Conservation (phyloP, 2,329 filamentous ascomycete species). For the Fusarium sp. region DNA sequence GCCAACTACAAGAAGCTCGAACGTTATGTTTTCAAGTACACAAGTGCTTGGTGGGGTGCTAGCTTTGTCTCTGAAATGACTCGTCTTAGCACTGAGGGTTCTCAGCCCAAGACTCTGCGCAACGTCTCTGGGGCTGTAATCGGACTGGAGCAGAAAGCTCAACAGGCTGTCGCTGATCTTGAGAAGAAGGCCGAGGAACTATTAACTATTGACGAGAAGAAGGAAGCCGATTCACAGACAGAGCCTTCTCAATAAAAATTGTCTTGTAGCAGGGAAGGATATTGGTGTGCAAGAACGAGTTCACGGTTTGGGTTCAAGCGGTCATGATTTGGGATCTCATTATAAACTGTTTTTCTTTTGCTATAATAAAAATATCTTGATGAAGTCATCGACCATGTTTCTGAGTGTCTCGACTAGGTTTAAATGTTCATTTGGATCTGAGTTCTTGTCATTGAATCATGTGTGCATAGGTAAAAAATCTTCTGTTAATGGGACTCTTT, state of each 20-base stretch:
- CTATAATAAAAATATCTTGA: slow-evolving; percentile 12
- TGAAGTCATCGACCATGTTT: background rate
- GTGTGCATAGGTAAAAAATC: background rate
- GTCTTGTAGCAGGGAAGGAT: slow-evolving; percentile 12
- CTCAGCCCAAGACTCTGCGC: slow-evolving; percentile 52
- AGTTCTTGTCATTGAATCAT: background rate
- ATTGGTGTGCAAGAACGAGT: slow-evolving; percentile 35
- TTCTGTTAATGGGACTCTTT: background rate
- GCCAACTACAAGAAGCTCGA: slow-evolving; percentile 91
- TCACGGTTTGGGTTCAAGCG: slow-evolving; percentile 38
- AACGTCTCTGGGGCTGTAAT: slow-evolving; percentile 54
- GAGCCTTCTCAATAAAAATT: slow-evolving; percentile 24
- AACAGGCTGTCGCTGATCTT: slow-evolving; percentile 32
- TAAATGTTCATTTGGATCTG: background rate
- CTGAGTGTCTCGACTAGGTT: background rate
- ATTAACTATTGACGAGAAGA: slow-evolving; percentile 25
- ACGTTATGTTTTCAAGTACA: slow-evolving; percentile 97
- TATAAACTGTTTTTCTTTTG: slow-evolving; percentile 20
- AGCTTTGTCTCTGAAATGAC: slow-evolving; percentile 88
- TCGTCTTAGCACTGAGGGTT: slow-evolving; percentile 56
- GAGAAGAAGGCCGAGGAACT: slow-evolving; percentile 35
- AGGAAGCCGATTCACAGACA: slow-evolving; percentile 21
- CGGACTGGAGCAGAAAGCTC: slow-evolving; percentile 43
- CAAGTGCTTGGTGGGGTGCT: slow-evolving; percentile 95
- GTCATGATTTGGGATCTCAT: slow-evolving; percentile 34